These are phyloP conservation scores for Termitomyces sp. DNA, from an alignment of 768 basidiomycete genomes.

Conservation along the genomic window DNA sequence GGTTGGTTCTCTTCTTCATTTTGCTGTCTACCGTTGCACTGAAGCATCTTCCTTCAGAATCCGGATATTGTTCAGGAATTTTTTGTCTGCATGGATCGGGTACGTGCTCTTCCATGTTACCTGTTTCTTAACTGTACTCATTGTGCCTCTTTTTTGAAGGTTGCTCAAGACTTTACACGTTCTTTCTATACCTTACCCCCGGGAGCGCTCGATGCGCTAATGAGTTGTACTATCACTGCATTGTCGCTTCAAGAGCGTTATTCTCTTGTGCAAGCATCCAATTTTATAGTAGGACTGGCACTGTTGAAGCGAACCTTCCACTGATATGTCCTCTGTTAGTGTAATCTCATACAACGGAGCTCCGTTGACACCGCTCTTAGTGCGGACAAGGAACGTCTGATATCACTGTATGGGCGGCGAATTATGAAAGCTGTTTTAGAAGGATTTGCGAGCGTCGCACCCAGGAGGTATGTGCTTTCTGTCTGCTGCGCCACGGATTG, in stretches of 20 bases:
- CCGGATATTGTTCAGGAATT: slow-evolving; percentile 91
- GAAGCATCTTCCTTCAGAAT: slow-evolving; percentile 46
- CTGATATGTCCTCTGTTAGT: slow-evolving; percentile 33
- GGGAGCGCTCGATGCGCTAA: slow-evolving; percentile 56
- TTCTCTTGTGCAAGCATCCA: slow-evolving; percentile 75
- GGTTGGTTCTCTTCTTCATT: slow-evolving; percentile 37
- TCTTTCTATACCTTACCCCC: slow-evolving; percentile 56
- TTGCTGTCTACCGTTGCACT: background rate
- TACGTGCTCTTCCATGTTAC: slow-evolving; percentile 28
- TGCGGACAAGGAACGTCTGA: slow-evolving; percentile 36
- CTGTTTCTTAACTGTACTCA: background rate
- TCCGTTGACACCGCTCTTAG: slow-evolving; percentile 60
- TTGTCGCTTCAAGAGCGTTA: slow-evolving; percentile 74
- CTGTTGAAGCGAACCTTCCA: background rate
- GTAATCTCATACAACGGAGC: slow-evolving; percentile 63
- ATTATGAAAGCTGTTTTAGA: slow-evolving; percentile 72
- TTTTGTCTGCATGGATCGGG: slow-evolving; percentile 78
- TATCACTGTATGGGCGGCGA: slow-evolving; percentile 54
- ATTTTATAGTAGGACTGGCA: slow-evolving; percentile 62
- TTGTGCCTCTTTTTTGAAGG: slow-evolving; percentile 7
- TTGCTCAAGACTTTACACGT: slow-evolving; percentile 51
- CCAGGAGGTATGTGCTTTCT: slow-evolving; percentile 35
- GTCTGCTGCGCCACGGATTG: background rate
- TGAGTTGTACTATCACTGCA: slow-evolving; percentile 62
- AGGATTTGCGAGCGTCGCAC: slow-evolving; percentile 83